These are phyloP conservation scores for Hanseniaspora gamundiae DNA, from an alignment of 1,139 yeast species.

Conservation along the genomic window DNA sequence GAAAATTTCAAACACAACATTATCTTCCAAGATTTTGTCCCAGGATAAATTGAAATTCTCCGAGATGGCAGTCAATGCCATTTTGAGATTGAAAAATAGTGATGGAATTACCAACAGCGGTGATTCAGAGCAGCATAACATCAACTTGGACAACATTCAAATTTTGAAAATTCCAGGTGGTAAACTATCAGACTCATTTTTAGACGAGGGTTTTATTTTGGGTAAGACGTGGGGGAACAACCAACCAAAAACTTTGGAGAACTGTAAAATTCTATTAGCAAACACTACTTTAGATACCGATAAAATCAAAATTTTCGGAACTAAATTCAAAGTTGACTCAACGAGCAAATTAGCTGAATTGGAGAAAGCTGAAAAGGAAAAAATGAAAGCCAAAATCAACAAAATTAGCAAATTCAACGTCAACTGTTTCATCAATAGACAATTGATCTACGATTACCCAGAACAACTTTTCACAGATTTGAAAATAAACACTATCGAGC, in stretches of 20 bases:
- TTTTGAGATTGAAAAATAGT: constrained; percentile 80
- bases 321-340: constrained; percentile 92
- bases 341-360: constrained; percentile 90
- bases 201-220: constrained; percentile 90
- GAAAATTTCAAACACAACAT: constrained; percentile 84
- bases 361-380: constrained; percentile 88
- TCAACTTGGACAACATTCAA: constrained; percentile 82
- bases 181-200: constrained; percentile 76
- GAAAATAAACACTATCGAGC: constrained; percentile 85
- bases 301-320: constrained; percentile 94
- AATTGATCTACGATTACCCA: constrained; percentile 94
- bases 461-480: constrained; percentile 88
- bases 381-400: constrained; percentile 83
- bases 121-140: constrained; percentile 1
- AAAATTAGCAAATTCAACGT: constrained; percentile 75
- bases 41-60: constrained; percentile 90
- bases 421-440: constrained; percentile 88
- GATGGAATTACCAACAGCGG: constrained; percentile 34
- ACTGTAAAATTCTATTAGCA: constrained; percentile 83
- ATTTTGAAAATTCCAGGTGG: constrained; percentile 92
- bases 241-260: constrained; percentile 76
- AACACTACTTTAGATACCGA: constrained; percentile 97
- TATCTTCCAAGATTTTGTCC: constrained; percentile 85
- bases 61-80: constrained; percentile 86
- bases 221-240: constrained; percentile 88